phyloP scores from a whole-genome alignment of 371 early-diverging fungal genomes.

The Mucor ambiguus region DNA sequence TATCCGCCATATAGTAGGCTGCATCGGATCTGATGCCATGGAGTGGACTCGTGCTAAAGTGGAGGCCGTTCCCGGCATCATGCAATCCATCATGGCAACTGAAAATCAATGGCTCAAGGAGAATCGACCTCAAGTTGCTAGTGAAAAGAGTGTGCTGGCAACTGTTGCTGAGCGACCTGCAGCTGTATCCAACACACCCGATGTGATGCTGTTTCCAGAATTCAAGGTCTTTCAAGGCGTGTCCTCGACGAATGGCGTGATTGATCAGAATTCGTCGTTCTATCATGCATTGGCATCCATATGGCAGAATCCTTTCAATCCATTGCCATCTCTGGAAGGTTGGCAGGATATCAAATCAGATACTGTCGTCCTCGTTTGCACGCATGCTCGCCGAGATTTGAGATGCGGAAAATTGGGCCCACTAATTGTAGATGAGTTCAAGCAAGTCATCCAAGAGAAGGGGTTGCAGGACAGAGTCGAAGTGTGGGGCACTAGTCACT shows the following conservation, averaged over 20 bases:
- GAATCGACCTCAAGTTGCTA: background rate
- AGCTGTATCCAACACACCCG: background rate
- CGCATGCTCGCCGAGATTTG: conserved; percentile 46
- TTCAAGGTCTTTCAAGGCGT: conserved; percentile 32
- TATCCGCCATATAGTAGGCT: conserved; percentile 44
- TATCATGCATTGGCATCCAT: conserved; percentile 23
- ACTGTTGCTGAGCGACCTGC: conserved; percentile 36
- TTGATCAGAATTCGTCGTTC: conserved; percentile 12
- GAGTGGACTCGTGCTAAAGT: conserved; percentile 52
- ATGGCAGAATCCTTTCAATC: conserved; percentile 28
- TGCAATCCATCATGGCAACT: conserved; percentile 12
- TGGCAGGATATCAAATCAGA: conserved; percentile 29
- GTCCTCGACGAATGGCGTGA: background rate
- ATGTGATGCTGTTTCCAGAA: conserved; percentile 47
- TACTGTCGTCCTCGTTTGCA: conserved; percentile 48
- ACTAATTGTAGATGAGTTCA: conserved; percentile 43
- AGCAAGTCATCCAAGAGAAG: conserved; percentile 26
- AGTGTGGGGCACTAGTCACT: conserved; percentile 52
- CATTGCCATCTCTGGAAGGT: conserved; percentile 7
- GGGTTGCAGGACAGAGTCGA: conserved; percentile 32
- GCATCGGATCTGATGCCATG: conserved; percentile 40
- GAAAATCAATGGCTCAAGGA: conserved; percentile 18
- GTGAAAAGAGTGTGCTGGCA: conserved; percentile 16
- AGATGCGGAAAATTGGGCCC: conserved; percentile 51
- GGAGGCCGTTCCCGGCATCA: conserved; percentile 31